Percentiles rank a stretch among this genome's conserved stretches.
These are phyloP conservation scores for Starmerella potacharoeniae DNA, from an alignment of 805 yeast genomes.

Conservation along the genomic window DNA sequence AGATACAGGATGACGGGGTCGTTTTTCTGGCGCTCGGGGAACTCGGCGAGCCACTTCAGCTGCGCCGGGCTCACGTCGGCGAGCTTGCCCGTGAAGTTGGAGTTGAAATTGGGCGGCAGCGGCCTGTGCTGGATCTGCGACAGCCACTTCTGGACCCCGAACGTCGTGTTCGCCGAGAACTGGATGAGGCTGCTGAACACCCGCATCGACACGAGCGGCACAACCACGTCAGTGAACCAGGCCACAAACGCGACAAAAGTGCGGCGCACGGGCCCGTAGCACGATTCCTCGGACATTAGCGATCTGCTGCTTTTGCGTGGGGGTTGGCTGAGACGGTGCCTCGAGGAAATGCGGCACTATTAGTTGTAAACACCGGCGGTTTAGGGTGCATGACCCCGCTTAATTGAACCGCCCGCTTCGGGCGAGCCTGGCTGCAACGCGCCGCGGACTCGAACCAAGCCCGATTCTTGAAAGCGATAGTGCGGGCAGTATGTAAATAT, in stretches of 20 bases:
- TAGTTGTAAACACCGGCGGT: too few species aligned
- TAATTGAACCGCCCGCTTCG: too few species aligned
- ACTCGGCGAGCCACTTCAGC: constrained; percentile 19
- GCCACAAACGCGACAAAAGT: not conserved
- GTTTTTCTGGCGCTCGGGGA: constrained; percentile 8
- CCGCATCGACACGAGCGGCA: not conserved
- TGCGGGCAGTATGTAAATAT: too few species aligned
- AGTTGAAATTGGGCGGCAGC: not conserved
- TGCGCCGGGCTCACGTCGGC: constrained; percentile 1
- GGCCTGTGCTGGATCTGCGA: not conserved
- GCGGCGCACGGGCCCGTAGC: not conserved
- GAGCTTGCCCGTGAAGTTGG: not conserved
- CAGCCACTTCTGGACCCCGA: not conserved
- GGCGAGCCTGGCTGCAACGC: too few species aligned
- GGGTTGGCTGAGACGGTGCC: too few species aligned
- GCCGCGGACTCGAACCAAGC: too few species aligned
- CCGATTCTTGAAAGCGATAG: too few species aligned
- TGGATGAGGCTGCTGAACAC: not conserved
- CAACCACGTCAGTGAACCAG: not conserved
- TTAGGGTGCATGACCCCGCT: too few species aligned
- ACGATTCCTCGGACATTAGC: not conserved
- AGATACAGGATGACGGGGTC: constrained; percentile 22
- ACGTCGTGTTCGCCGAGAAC: not conserved
- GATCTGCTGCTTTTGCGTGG: too few species aligned
- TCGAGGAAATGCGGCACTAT: too few species aligned